These are phyloP conservation scores for Coemansia javaensis DNA, from an alignment of 192 early-diverging fungal genomes.

Conservation along the genomic window DNA sequence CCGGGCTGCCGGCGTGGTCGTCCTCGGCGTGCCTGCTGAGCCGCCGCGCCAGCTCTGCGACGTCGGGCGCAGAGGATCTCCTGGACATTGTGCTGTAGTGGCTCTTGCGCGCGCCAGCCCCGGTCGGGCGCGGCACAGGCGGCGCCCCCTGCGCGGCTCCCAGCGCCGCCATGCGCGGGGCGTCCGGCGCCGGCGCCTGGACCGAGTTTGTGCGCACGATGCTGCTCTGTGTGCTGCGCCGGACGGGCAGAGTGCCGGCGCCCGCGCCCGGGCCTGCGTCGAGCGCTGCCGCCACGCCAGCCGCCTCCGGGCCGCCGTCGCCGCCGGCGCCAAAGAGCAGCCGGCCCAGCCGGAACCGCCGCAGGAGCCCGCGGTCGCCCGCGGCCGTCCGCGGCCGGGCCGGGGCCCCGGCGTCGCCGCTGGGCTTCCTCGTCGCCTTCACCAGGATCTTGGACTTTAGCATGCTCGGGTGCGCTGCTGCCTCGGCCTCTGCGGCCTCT, in stretches of 20 bases:
- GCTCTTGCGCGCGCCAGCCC: constrained; percentile 22
- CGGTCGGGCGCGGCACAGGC: constrained; percentile 1
- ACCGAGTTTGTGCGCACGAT: constrained; percentile 31
- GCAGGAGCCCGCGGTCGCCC: constrained; percentile 39
- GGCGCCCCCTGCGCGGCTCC: constrained; percentile 3
- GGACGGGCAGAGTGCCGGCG: too few species aligned
- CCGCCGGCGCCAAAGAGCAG: constrained; percentile 31
- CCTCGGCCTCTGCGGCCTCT: too few species aligned
- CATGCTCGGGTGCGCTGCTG: constrained; percentile 17
- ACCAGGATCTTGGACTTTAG: constrained; percentile 41
- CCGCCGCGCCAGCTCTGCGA: constrained; percentile 15
- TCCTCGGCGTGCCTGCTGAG: constrained; percentile 17
- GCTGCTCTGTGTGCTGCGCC: constrained; percentile 5
- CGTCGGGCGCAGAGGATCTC: constrained; percentile 44
- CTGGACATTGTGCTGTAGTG: constrained; percentile 37
- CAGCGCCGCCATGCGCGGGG: constrained; percentile 1
- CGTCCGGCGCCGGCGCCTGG: constrained; percentile 16
- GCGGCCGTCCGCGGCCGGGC: constrained; percentile 43
- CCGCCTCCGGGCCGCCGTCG: neutral
- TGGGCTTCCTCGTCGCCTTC: neutral
- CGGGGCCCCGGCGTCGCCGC: constrained; percentile 6
- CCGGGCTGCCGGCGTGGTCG: neutral
- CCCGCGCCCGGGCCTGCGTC: too few species aligned
- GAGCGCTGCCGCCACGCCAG: too few species aligned
- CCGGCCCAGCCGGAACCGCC: constrained; percentile 41